These are phyloP conservation scores for Helichrysum umbraculigerum DNA, from an alignment of 129 eudicot species.

Conservation along the genomic window DNA sequence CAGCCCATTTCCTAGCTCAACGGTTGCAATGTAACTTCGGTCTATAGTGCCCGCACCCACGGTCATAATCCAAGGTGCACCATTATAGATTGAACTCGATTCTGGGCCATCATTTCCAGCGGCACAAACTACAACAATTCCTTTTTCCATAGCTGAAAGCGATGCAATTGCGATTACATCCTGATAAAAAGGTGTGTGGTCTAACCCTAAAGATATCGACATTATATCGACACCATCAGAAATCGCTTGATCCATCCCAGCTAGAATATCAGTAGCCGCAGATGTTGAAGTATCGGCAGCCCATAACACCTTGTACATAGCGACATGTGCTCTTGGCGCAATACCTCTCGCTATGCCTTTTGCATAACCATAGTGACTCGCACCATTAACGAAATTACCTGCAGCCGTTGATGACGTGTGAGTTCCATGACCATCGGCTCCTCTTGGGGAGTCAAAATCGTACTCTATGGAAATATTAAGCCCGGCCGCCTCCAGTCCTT, in stretches of 20 bases:
- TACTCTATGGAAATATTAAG: background rate
- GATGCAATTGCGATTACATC: constrained; percentile 36
- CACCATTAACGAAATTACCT: background rate
- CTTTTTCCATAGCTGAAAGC: constrained; percentile 37
- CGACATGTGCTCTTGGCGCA: constrained; percentile 37
- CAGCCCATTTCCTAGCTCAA: constrained; percentile 34
- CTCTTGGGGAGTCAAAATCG: background rate
- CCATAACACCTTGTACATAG: constrained; percentile 43
- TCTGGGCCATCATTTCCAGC: constrained; percentile 34
- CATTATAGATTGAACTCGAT: constrained; percentile 13
- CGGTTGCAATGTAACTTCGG: constrained; percentile 30
- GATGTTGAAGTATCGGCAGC: background rate
- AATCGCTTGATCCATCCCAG: constrained; percentile 44
- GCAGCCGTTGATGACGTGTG: constrained; percentile 5
- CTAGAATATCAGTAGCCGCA: constrained; percentile 32
- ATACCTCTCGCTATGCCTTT: constrained; percentile 22
- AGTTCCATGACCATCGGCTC: background rate
- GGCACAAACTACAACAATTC: constrained; percentile 35
- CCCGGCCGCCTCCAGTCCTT: background rate
- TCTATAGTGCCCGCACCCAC: constrained; percentile 43
- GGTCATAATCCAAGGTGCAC: constrained; percentile 46
- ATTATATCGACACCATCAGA: constrained; percentile 42
- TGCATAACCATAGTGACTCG: constrained; percentile 1
- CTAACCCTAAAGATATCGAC: constrained; percentile 35
- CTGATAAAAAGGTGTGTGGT: constrained; percentile 25